Percentiles rank a stretch among this genome's conserved stretches.
These are phyloP conservation scores for Harringtonia aguacate DNA, from an alignment of 2,329 filamentous ascomycete genomes.

Conservation along the genomic window DNA sequence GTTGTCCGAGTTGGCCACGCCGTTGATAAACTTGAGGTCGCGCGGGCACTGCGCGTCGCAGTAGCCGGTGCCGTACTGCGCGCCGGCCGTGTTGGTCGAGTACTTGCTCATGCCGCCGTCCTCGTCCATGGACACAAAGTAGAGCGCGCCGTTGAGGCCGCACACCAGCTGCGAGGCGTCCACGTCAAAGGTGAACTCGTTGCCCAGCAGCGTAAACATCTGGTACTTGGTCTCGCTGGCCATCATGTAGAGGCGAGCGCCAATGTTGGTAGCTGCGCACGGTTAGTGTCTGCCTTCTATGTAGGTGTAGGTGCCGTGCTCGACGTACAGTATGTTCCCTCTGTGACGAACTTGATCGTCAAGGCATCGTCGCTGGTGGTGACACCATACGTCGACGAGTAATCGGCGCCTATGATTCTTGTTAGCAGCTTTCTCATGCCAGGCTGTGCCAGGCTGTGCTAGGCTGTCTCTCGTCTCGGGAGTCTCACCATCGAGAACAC, in stretches of 20 bases:
- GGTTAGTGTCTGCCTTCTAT: background rate
- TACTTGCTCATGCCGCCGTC: constrained; percentile 35
- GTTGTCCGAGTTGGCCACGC: constrained; percentile 25
- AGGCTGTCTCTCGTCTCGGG: too few relatives aligned
- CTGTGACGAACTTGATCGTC: constrained; percentile 35
- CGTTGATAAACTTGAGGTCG: constrained; percentile 36
- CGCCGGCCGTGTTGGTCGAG: constrained; percentile 29
- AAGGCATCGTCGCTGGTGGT: constrained; percentile 36
- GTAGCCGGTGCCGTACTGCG: constrained; percentile 43
- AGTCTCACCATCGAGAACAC: constrained; percentile 37
- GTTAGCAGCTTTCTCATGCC: background rate
- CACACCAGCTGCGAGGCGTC: constrained; percentile 53
- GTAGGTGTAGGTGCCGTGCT: too few relatives aligned
- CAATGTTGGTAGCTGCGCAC: constrained; percentile 23
- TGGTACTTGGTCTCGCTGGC: constrained; percentile 20
- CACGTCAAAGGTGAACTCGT: constrained; percentile 56
- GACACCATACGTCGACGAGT: constrained; percentile 39
- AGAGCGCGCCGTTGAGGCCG: constrained; percentile 54
- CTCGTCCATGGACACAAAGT: constrained; percentile 36
- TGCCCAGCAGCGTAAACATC: constrained; percentile 45
- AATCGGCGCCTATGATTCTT: constrained; percentile 29
- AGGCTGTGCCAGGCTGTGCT: background rate
- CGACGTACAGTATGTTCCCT: constrained; percentile 20
- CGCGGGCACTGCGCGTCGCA: constrained; percentile 34
- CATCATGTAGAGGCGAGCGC: constrained; percentile 23